Percentiles rank a stretch among this genome's conserved stretches.
Evolutionary conservation across 352 stramenopile genomes (phyloP).

Genomic region (Phytophthora constricta): DNA sequence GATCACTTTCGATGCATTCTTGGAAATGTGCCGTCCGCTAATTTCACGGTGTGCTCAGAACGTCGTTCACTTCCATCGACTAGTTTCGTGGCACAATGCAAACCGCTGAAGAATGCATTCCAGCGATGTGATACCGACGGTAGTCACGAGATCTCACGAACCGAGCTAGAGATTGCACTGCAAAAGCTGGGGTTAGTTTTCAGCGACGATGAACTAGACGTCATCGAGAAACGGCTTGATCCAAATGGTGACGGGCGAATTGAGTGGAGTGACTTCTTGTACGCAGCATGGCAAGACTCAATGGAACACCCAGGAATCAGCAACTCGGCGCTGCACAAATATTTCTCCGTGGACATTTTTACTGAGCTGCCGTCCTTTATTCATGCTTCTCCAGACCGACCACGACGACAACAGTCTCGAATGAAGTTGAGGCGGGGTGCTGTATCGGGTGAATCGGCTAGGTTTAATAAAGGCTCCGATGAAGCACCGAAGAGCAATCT

Average conservation of each 20-base stretch:
- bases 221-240: constrained; percentile 44
- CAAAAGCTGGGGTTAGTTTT: constrained; percentile 56
- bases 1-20: constrained; percentile 34
- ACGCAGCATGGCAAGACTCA: constrained; percentile 41
- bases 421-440: constrained; percentile 7
- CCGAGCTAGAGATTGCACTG: constrained; percentile 60
- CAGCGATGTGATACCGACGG: constrained; percentile 49
- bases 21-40: constrained; percentile 23
- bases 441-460: background rate
- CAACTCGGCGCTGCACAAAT: constrained; percentile 22
- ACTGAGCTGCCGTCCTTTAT: constrained; percentile 50
- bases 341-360: constrained; percentile 55
- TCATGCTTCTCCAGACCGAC: constrained; percentile 13
- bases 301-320: constrained; percentile 1
- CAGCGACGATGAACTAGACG: constrained; percentile 38
- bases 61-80: constrained; percentile 24
- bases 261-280: constrained; percentile 60
- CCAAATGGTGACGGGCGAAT: constrained; percentile 41
- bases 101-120: constrained; percentile 55
- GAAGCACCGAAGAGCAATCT: constrained; percentile 15
- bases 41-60: constrained; percentile 23
- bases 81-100: constrained; percentile 47
- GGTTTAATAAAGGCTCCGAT: background rate
- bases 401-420: constrained; percentile 11
- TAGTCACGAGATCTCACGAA: constrained; percentile 36